Conservation (phyloP, 108 stramenopile species). For the Conticribra weissflogii region DNA sequence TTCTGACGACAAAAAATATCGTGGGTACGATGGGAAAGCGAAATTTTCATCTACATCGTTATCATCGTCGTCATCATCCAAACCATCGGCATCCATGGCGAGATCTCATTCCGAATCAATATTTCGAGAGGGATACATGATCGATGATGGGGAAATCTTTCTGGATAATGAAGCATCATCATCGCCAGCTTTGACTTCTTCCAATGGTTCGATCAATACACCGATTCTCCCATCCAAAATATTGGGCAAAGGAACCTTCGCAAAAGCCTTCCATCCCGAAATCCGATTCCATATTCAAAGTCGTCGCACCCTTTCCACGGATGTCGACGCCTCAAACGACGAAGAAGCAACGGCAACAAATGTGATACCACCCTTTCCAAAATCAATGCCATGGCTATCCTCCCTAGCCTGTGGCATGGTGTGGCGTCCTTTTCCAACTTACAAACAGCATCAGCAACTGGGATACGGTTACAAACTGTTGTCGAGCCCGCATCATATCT, state of each 20-base stretch:
- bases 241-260: too few species aligned
- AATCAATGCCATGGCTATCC: slow-evolving; percentile 31
- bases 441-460: background rate
- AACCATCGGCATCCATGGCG: background rate
- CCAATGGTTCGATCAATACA: too few species aligned
- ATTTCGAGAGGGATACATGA: slow-evolving; percentile 36
- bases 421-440: slow-evolving; percentile 41
- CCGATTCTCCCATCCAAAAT: too few species aligned
- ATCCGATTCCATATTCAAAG: slow-evolving; percentile 28
- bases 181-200: too few species aligned
- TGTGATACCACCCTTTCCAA: slow-evolving; percentile 28
- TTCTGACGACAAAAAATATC: background rate
- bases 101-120: background rate
- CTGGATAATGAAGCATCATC: too few species aligned
- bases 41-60: background rate
- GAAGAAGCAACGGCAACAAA: too few species aligned
- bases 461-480: slow-evolving; percentile 34
- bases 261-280: too few species aligned
- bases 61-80: slow-evolving; percentile 23
- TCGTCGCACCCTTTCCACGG: background rate
- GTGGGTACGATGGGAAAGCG: too few species aligned
- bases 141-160: slow-evolving; percentile 37
- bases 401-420: slow-evolving; percentile 22
- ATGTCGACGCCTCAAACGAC: too few species aligned
- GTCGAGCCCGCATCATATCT: slow-evolving; percentile 25